These are phyloP conservation scores for Pythium periplocum DNA, from an alignment of 352 stramenopile species.

Conservation along the genomic window DNA sequence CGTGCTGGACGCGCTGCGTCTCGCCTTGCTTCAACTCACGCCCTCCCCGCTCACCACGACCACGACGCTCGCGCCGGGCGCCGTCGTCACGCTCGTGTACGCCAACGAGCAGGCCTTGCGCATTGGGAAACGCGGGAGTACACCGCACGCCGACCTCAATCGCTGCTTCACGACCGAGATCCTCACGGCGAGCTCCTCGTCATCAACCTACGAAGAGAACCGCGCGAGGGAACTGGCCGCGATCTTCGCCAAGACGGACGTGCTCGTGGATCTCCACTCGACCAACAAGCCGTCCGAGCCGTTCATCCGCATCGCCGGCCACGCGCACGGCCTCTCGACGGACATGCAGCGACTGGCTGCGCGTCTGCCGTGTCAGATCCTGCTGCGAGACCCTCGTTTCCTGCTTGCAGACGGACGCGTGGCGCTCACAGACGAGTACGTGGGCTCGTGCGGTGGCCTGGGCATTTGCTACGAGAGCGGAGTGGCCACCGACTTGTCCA, in stretches of 20 bases:
- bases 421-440: slow-evolving; percentile 71
- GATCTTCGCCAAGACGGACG: slow-evolving; percentile 39
- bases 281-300: slow-evolving; percentile 70
- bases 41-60: slow-evolving; percentile 16
- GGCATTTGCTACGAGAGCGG: slow-evolving; percentile 70
- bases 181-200: slow-evolving; percentile 6
- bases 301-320: slow-evolving; percentile 57
- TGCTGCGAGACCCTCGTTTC: slow-evolving; percentile 61
- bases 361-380: slow-evolving; percentile 41
- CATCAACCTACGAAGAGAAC: slow-evolving; percentile 34
- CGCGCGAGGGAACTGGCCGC: slow-evolving; percentile 53
- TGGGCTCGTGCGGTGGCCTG: slow-evolving; percentile 47
- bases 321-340: slow-evolving; percentile 20
- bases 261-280: slow-evolving; percentile 73
- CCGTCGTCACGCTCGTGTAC: slow-evolving; percentile 53
- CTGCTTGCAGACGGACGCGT: slow-evolving; percentile 49
- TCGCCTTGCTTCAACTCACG: slow-evolving; percentile 28
- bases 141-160: slow-evolving; percentile 58
- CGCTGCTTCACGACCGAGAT: slow-evolving; percentile 49
- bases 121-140: slow-evolving; percentile 42
- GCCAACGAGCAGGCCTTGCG: slow-evolving; percentile 53
- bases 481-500: slow-evolving; percentile 44
- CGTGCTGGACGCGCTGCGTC: slow-evolving; percentile 53
- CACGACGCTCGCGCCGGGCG: slow-evolving; percentile 24
- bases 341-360: slow-evolving; percentile 23